Evolutionary conservation across 768 basidiomycete species (phyloP).

Genomic region (Psilocybe azurescens): DNA sequence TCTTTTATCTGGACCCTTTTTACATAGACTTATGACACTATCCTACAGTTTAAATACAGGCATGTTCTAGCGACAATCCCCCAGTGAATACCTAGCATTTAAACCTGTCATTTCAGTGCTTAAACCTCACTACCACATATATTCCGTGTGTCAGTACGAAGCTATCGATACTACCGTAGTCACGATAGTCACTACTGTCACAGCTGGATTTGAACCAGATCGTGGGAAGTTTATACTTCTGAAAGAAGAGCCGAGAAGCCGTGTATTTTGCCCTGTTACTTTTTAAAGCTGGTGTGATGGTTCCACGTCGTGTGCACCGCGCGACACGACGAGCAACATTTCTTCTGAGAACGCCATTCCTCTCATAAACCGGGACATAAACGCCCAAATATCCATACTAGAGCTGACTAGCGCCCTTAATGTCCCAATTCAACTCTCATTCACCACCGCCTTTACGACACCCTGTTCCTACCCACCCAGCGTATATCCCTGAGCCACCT

Average conservation of each 20-base stretch:
- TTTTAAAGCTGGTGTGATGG: conserved; percentile 8
- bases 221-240: too few relatives aligned
- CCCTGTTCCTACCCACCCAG: conserved; percentile 87
- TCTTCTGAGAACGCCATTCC: background rate
- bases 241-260: background rate
- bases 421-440: conserved; percentile 38
- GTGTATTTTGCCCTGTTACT: conserved; percentile 15
- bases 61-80: too few relatives aligned
- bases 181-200: too few relatives aligned
- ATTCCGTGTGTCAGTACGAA: too few relatives aligned
- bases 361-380: background rate
- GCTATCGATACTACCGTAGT: too few relatives aligned
- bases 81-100: too few relatives aligned
- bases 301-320: conserved; percentile 20
- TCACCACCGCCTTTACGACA: conserved; percentile 87
- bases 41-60: too few relatives aligned
- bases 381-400: background rate
- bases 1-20: too few relatives aligned
- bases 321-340: conserved; percentile 10
- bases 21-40: too few relatives aligned
- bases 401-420: conserved; percentile 8
- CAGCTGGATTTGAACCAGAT: too few relatives aligned
- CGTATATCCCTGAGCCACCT: conserved; percentile 84
- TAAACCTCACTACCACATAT: too few relatives aligned
- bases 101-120: too few relatives aligned